phyloP scores from a whole-genome alignment of 768 basidiomycete species.

The Kwoniella heveanensis region DNA sequence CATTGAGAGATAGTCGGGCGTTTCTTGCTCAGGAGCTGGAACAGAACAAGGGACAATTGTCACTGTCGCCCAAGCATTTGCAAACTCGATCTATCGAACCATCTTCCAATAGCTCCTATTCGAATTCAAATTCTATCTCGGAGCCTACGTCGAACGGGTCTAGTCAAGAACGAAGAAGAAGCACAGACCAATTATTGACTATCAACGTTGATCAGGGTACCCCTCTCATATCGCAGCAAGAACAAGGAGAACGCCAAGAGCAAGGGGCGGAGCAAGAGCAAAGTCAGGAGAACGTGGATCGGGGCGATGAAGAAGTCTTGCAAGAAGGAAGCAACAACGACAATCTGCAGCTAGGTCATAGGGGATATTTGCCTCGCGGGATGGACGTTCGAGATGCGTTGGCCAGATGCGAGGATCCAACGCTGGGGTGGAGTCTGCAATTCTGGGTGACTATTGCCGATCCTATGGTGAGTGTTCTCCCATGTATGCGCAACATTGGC shows the following conservation, averaged over 20 bases:
- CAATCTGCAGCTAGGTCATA: conserved; percentile 18
- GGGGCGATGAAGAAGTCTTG: no score
- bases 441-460: conserved; percentile 95
- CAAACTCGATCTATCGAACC: neutral
- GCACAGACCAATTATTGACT: neutral
- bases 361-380: conserved; percentile 30
- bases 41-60: conserved; percentile 9
- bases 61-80: conserved; percentile 3
- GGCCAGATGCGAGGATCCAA: conserved; percentile 45
- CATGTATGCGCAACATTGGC: neutral
- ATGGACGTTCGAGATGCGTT: conserved; percentile 45
- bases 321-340: neutral
- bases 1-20: conserved; percentile 7
- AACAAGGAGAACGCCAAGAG: conserved; percentile 2
- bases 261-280: no score
- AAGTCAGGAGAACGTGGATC: no score
- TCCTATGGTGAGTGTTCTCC: conserved; percentile 68
- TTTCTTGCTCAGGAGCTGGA: conserved; percentile 5
- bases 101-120: neutral
- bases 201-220: neutral
- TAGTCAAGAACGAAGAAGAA: neutral
- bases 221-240: neutral
- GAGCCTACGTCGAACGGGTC: neutral
- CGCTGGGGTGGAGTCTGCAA: conserved; percentile 45
- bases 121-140: neutral